A percentile compares a stretch with the other conserved stretches of the same genome.
Conservation (phyloP, 805 yeast species). For the Ogataea nitratoaversa region DNA sequence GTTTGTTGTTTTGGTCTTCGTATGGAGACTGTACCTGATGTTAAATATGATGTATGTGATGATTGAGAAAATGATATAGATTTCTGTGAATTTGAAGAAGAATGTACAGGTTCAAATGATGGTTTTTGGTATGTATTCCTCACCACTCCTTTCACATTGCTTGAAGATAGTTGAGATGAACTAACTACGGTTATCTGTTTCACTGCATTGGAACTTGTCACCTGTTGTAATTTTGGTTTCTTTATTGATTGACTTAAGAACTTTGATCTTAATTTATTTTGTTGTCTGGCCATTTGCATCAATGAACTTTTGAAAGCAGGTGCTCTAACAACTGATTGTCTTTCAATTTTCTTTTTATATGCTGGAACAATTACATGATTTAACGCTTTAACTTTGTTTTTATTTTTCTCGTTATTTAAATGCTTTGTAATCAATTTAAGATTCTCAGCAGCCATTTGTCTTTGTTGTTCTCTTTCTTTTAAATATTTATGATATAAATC, state of each 20-base stretch:
- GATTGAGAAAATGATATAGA: background rate
- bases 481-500: conserved; percentile 36
- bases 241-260: conserved; percentile 15
- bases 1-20: background rate
- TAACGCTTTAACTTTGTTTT: conserved; percentile 35
- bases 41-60: background rate
- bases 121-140: background rate
- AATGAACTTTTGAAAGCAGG: conserved; percentile 24
- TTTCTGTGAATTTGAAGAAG: background rate
- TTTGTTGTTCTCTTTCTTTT: conserved; percentile 39
- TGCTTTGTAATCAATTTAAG: conserved; percentile 39
- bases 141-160: background rate
- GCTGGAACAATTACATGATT: conserved; percentile 24
- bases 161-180: conserved; percentile 10
- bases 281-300: conserved; percentile 30
- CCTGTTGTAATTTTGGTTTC: conserved; percentile 8
- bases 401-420: conserved; percentile 37
- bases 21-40: background rate
- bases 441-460: conserved; percentile 41
- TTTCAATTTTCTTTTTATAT: conserved; percentile 7
- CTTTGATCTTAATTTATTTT: conserved; percentile 21
- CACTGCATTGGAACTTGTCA: conserved; percentile 6
- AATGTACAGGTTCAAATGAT: background rate
- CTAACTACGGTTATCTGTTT: conserved; percentile 12
- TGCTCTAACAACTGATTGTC: conserved; percentile 4